These are phyloP conservation scores for Colletotrichum brevisporum DNA, from an alignment of 2,329 filamentous ascomycete genomes.

Conservation along the genomic window DNA sequence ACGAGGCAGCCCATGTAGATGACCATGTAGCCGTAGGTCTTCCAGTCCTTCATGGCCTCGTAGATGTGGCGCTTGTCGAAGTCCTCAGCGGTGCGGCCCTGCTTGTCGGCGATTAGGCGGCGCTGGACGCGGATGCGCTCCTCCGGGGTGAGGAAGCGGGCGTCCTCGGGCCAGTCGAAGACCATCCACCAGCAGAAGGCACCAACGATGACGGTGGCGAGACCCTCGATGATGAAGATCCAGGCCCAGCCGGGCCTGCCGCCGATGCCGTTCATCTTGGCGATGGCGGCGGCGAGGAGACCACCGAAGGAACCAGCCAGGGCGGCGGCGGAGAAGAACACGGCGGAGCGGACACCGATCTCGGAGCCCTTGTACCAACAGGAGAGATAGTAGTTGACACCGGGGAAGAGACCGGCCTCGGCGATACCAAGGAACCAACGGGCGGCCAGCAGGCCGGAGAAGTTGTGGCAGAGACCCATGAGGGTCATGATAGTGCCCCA, in stretches of 20 bases:
- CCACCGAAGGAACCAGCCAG: conserved; percentile 82
- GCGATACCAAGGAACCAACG: conserved; percentile 74
- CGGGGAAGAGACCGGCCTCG: conserved; percentile 77
- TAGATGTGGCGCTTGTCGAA: conserved; percentile 81
- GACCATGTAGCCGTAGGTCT: conserved; percentile 70
- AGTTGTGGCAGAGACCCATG: conserved; percentile 63
- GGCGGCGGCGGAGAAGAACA: conserved; percentile 86
- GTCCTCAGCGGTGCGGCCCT: conserved; percentile 78
- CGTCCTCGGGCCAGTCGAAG: conserved; percentile 83
- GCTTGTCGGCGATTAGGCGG: conserved; percentile 77
- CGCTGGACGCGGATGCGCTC: conserved; percentile 79
- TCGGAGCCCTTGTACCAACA: conserved; percentile 86
- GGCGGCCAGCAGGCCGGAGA: conserved; percentile 59
- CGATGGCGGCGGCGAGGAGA: conserved; percentile 77
- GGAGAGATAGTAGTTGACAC: conserved; percentile 77
- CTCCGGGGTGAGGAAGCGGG: conserved; percentile 75
- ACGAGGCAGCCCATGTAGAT: conserved; percentile 64
- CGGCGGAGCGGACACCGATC: conserved; percentile 79
- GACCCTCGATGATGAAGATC: conserved; percentile 77
- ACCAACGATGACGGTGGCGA: conserved; percentile 77
- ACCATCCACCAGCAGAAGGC: conserved; percentile 79
- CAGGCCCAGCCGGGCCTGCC: conserved; percentile 69
- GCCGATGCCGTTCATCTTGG: conserved; percentile 73
- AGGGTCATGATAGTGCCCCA: conserved; percentile 58
- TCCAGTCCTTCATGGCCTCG: conserved; percentile 81